phyloP scores from a whole-genome alignment of 1,284 basidiomycete species.

The Leccinum insolens region DNA sequence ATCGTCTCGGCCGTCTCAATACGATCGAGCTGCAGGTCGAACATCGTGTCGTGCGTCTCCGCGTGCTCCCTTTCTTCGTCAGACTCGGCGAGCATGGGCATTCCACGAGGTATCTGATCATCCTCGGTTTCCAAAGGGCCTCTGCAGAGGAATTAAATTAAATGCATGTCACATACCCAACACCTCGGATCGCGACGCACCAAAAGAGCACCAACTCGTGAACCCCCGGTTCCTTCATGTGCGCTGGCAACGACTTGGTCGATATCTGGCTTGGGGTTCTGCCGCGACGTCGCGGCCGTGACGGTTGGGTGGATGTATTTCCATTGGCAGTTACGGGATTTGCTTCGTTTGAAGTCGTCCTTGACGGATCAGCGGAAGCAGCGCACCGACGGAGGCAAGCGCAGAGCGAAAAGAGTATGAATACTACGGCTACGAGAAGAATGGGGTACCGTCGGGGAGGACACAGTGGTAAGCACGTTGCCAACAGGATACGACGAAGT shows the following conservation, averaged over 20 bases:
- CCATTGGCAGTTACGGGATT: neutral
- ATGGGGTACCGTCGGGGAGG: slow-evolving; percentile 18
- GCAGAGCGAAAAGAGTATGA: slow-evolving; percentile 26
- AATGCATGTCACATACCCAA: neutral
- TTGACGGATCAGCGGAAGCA: neutral
- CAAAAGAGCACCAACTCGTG: slow-evolving; percentile 74
- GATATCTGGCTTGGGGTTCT: slow-evolving; percentile 67
- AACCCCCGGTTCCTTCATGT: slow-evolving; percentile 80
- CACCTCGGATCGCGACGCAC: slow-evolving; percentile 37
- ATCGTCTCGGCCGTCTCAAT: slow-evolving; percentile 29
- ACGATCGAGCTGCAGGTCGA: slow-evolving; percentile 21
- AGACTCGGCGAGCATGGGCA: slow-evolving; percentile 38
- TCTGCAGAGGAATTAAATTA: slow-evolving; percentile 23
- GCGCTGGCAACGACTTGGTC: slow-evolving; percentile 69
- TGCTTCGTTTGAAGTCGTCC: neutral
- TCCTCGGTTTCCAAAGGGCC: slow-evolving; percentile 41
- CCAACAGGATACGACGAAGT: neutral
- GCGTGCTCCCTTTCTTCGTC: slow-evolving; percentile 26
- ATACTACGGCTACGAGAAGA: slow-evolving; percentile 25
- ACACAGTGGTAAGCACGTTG: neutral
- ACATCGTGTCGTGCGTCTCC: slow-evolving; percentile 15
- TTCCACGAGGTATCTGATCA: slow-evolving; percentile 26
- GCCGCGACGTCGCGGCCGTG: slow-evolving; percentile 47
- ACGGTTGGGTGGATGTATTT: neutral
- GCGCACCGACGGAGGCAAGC: slow-evolving; percentile 25